A percentile compares a stretch with the other conserved stretches of the same genome.
Conservation (phyloP, 1,284 basidiomycete genomes). For the Polyporus tsugae region DNA sequence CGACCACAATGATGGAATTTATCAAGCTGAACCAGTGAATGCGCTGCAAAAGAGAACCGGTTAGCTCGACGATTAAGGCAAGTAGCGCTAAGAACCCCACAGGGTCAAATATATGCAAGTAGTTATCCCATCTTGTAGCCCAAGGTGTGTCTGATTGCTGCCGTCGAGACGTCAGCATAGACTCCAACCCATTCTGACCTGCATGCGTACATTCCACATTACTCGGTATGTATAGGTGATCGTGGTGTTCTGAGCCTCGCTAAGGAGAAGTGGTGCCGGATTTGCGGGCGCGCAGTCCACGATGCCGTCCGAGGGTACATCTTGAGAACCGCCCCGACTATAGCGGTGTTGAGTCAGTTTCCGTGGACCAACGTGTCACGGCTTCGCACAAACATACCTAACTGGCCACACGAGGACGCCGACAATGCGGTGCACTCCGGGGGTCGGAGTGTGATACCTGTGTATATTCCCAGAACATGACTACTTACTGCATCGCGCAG, state of each 20-base stretch:
- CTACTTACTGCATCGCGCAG: conserved; percentile 2
- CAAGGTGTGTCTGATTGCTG: conserved; percentile 88
- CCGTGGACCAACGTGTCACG: background rate
- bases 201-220: conserved; percentile 76
- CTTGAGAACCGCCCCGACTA: conserved; percentile 70
- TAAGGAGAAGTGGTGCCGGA: conserved; percentile 62
- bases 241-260: conserved; percentile 68
- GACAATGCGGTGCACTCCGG: conserved; percentile 81
- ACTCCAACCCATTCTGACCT: conserved; percentile 2
- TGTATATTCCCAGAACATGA: conserved; percentile 25
- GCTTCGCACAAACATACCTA: conserved; percentile 54
- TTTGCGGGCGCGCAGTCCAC: conserved; percentile 46
- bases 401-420: conserved; percentile 92
- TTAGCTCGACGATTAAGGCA: background rate
- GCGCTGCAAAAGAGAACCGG: conserved; percentile 43
- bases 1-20: conserved; percentile 91
- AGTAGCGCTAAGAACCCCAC: conserved; percentile 27
- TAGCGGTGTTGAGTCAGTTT: conserved; percentile 13
- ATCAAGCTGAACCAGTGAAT: conserved; percentile 95
- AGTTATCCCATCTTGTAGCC: conserved; percentile 97
- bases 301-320: conserved; percentile 38
- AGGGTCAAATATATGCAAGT: conserved; percentile 84
- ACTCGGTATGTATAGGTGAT: conserved; percentile 92
- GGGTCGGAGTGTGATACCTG: conserved; percentile 85
- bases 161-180: background rate